These are phyloP conservation scores for Alternaria longipes DNA, from an alignment of 2,329 filamentous ascomycete genomes.

Conservation along the genomic window DNA sequence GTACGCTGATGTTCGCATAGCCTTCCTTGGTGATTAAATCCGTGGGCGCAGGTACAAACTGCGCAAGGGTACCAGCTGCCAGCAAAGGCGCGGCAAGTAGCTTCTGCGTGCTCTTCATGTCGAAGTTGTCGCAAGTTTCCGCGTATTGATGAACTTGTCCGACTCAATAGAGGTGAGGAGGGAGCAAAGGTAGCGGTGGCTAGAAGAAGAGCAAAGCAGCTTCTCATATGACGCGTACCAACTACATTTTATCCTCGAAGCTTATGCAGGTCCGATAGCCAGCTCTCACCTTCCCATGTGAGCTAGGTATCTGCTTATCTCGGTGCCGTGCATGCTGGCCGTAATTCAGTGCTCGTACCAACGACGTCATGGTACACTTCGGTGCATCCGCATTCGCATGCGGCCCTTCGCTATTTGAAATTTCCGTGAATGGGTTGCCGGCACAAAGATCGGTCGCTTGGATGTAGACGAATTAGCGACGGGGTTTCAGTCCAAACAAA, in stretches of 20 bases:
- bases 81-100: conserved; percentile 28
- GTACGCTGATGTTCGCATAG: conserved; percentile 61
- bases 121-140: background rate
- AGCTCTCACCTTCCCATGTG: conserved; percentile 11
- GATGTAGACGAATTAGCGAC: background rate
- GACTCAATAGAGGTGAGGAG: background rate
- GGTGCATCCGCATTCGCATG: background rate
- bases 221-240: background rate
- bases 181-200: background rate
- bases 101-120: conserved; percentile 23
- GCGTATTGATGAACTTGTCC: background rate
- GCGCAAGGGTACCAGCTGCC: conserved; percentile 36
- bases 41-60: conserved; percentile 58
- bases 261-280: conserved; percentile 10
- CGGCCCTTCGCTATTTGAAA: background rate
- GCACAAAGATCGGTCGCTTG: background rate
- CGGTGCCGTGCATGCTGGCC: conserved; percentile 2
- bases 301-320: conserved; percentile 14
- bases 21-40: conserved; percentile 56
- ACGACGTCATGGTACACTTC: conserved; percentile 10
- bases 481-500: background rate
- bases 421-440: accelerated
- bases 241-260: conserved; percentile 3
- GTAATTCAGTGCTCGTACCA: conserved; percentile 10
- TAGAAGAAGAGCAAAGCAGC: background rate